These are phyloP conservation scores for Scedosporium boydii DNA, from an alignment of 2,329 filamentous ascomycete genomes.

Conservation along the genomic window DNA sequence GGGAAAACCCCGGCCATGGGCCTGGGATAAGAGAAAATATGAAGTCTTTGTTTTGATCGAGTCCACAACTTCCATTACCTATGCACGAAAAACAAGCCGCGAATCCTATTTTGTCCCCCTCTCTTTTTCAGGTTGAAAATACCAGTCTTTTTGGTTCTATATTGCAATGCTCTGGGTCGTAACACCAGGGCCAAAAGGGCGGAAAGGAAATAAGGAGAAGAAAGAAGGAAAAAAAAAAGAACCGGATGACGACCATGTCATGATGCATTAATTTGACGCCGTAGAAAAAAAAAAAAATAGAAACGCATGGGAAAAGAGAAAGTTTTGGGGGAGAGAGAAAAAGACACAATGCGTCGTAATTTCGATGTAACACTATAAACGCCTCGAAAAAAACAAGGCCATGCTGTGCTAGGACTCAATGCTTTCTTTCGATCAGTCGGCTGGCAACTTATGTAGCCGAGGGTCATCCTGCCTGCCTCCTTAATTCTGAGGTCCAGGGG, in stretches of 20 bases:
- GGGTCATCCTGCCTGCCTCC: conserved; percentile 13
- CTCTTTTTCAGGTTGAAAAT: neutral
- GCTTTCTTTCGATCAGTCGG: conserved; percentile 14
- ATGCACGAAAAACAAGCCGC: neutral
- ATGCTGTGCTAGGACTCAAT: conserved; percentile 30
- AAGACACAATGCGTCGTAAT: conserved; percentile 18
- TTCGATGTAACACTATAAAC: conserved; percentile 28
- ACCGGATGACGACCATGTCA: neutral
- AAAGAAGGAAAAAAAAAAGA: neutral
- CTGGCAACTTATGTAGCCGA: conserved; percentile 17
- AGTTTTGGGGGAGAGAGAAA: conserved; percentile 7
- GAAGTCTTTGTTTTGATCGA: neutral
- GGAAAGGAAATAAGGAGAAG: neutral
- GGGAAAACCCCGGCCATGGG: neutral
- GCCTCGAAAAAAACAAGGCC: conserved; percentile 11
- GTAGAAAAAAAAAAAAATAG: neutral
- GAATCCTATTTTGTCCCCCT: neutral
- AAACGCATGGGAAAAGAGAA: conserved; percentile 7
- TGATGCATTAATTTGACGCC: neutral
- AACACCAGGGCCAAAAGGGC: neutral
- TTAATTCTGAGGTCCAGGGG: conserved; percentile 29
- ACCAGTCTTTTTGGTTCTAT: conserved; percentile 2
- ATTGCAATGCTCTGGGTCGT: neutral
- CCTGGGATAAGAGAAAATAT: neutral
- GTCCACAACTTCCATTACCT: neutral